These are phyloP conservation scores for Rhododendron griersonianum DNA, from an alignment of 148 eudicot species.

Conservation along the genomic window DNA sequence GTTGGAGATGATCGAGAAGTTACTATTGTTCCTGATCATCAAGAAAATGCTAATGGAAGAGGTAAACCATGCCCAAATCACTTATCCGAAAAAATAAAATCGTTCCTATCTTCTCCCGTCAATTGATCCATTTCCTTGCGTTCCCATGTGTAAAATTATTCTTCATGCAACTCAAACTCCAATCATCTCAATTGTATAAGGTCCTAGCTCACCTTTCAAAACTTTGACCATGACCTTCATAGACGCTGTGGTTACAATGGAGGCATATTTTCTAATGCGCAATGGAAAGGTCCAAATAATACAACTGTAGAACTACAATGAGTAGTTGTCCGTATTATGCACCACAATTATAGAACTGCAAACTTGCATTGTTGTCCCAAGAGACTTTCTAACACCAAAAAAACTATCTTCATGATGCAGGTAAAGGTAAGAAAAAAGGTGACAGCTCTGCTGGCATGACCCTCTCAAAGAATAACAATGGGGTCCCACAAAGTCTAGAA, in stretches of 20 bases:
- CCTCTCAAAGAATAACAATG: conserved; percentile 27
- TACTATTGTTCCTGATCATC: conserved; percentile 6
- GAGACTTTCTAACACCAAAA: background rate
- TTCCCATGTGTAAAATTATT: background rate
- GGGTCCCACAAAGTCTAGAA: conserved; percentile 22
- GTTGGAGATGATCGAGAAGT: conserved; percentile 21
- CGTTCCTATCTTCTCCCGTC: background rate
- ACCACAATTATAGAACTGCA: background rate
- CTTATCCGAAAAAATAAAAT: background rate
- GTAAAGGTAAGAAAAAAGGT: conserved; percentile 25
- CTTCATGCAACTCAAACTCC: background rate
- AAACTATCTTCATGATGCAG: conserved; percentile 28
- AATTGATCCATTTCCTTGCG: background rate
- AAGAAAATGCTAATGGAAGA: conserved; percentile 11
- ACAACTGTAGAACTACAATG: background rate
- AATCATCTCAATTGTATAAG: background rate
- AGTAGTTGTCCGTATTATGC: background rate
- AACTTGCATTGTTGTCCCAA: background rate
- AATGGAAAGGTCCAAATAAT: background rate
- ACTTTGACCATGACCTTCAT: background rate
- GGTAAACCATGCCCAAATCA: background rate
- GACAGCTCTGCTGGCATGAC: conserved; percentile 24
- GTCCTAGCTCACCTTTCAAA: background rate
- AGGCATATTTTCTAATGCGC: background rate
- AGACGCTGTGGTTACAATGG: background rate